Percentiles rank a stretch among this genome's conserved stretches.
These are phyloP conservation scores for Phytophthora citrophthora DNA, from an alignment of 352 stramenopile species.

Conservation along the genomic window DNA sequence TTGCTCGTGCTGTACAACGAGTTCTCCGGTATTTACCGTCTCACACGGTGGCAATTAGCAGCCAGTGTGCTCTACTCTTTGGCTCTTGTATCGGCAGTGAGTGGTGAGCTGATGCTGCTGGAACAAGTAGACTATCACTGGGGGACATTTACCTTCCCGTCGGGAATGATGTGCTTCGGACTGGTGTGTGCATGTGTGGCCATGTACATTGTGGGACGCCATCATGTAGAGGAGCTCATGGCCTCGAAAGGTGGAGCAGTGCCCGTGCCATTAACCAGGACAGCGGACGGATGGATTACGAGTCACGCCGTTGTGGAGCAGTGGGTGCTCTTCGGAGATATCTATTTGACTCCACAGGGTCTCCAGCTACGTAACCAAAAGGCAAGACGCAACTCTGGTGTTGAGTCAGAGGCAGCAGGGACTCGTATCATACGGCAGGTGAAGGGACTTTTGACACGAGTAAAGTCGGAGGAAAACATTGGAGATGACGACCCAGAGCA, in stretches of 20 bases:
- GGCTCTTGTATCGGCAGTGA: slow-evolving; percentile 60
- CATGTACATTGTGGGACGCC: slow-evolving; percentile 83
- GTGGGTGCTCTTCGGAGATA: slow-evolving; percentile 85
- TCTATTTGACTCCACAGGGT: slow-evolving; percentile 69
- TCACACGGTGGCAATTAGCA: slow-evolving; percentile 74
- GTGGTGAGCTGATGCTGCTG: slow-evolving; percentile 81
- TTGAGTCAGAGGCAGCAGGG: slow-evolving; percentile 49
- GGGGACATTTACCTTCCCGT: slow-evolving; percentile 78
- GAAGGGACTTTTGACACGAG: slow-evolving; percentile 52
- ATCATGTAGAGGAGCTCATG: slow-evolving; percentile 86
- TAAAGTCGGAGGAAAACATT: slow-evolving; percentile 45
- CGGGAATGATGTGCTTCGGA: slow-evolving; percentile 78
- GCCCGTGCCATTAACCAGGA: slow-evolving; percentile 78
- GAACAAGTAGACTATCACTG: slow-evolving; percentile 77
- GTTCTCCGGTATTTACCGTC: slow-evolving; percentile 78
- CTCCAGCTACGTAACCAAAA: slow-evolving; percentile 67
- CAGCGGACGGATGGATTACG: slow-evolving; percentile 82
- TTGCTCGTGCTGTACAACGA: slow-evolving; percentile 81
- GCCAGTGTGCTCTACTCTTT: slow-evolving; percentile 79
- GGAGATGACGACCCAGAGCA: slow-evolving; percentile 73
- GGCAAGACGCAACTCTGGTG: slow-evolving; percentile 56
- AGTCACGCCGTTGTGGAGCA: slow-evolving; percentile 80
- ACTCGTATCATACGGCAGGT: slow-evolving; percentile 47
- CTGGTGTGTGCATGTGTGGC: slow-evolving; percentile 73
- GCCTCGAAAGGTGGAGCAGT: slow-evolving; percentile 77